Conservation (phyloP, 176 grass and related monocot genomes). For the Olyra latifolia region DNA sequence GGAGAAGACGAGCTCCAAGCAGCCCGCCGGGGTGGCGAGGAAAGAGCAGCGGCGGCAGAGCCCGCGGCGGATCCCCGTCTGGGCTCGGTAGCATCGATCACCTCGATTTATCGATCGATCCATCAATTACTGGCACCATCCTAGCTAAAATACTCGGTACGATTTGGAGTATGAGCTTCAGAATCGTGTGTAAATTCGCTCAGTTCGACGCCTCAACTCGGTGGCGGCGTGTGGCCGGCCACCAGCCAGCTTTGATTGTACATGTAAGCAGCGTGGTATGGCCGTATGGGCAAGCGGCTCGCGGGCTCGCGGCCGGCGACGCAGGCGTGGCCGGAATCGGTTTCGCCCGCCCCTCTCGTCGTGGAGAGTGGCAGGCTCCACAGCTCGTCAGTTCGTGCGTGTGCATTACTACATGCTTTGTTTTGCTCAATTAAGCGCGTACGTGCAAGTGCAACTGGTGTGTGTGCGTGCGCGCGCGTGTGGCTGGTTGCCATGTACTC, state of each 20-base stretch:
- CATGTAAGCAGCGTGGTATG: neutral
- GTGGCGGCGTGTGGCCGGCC: neutral
- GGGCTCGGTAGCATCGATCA: conserved; percentile 55
- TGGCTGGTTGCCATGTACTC: conserved; percentile 13
- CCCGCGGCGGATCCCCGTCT: conserved; percentile 48
- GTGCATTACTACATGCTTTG: neutral
- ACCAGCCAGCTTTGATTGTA: conserved; percentile 17
- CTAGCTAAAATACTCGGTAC: too few relatives aligned
- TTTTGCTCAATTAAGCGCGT: neutral
- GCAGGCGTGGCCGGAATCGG: neutral
- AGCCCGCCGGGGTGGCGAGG: conserved; percentile 5
- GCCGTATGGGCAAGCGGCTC: too few relatives aligned
- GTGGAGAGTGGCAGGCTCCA: neutral
- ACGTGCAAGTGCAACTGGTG: neutral
- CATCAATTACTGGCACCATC: neutral
- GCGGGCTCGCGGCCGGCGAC: too few relatives aligned
- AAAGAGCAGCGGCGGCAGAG: conserved; percentile 31
- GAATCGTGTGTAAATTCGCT: neutral
- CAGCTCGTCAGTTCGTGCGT: neutral
- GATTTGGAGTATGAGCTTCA: neutral
- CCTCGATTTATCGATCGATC: neutral
- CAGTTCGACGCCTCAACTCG: neutral
- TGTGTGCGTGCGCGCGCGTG: neutral
- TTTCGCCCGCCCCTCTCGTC: neutral
- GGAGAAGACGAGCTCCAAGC: conserved; percentile 52